phyloP scores from a whole-genome alignment of 768 basidiomycete species.

The Mycena maculata region DNA sequence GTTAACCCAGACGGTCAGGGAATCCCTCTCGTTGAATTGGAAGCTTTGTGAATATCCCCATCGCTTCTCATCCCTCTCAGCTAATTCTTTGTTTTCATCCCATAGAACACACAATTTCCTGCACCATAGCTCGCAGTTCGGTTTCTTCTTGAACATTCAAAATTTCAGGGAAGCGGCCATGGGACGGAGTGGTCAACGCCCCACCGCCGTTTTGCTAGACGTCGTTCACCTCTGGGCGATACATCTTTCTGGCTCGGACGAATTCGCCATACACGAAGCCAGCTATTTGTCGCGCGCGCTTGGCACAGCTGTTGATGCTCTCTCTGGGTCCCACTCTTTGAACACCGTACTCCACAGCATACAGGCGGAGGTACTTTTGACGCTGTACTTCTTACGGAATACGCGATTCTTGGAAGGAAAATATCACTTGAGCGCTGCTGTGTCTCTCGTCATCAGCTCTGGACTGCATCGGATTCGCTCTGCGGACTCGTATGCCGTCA shows the following conservation, averaged over 20 bases:
- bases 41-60: conserved; percentile 20
- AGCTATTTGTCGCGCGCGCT: conserved; percentile 35
- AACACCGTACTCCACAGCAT: conserved; percentile 49
- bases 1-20: conserved; percentile 3
- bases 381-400: conserved; percentile 57
- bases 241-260: conserved; percentile 32
- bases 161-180: conserved; percentile 46
- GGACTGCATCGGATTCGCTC: conserved; percentile 45
- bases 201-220: conserved; percentile 29
- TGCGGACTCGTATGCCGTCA: conserved; percentile 14
- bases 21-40: conserved; percentile 21
- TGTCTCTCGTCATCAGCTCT: conserved; percentile 45
- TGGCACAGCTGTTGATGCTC: conserved; percentile 24
- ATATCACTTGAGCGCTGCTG: conserved; percentile 54
- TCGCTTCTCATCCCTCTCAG: background rate
- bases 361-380: conserved; percentile 57
- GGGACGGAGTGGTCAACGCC: conserved; percentile 36
- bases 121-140: conserved; percentile 47
- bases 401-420: conserved; percentile 58
- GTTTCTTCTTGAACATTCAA: conserved; percentile 58
- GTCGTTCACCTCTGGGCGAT: conserved; percentile 35
- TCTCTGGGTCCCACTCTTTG: conserved; percentile 39
- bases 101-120: conserved; percentile 35
- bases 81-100: background rate
- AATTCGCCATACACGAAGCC: conserved; percentile 26